Percentiles rank a stretch among this genome's conserved stretches.
Evolutionary conservation across 257 asterid genomes (phyloP).

Genomic region (Verbascum thapsus): DNA sequence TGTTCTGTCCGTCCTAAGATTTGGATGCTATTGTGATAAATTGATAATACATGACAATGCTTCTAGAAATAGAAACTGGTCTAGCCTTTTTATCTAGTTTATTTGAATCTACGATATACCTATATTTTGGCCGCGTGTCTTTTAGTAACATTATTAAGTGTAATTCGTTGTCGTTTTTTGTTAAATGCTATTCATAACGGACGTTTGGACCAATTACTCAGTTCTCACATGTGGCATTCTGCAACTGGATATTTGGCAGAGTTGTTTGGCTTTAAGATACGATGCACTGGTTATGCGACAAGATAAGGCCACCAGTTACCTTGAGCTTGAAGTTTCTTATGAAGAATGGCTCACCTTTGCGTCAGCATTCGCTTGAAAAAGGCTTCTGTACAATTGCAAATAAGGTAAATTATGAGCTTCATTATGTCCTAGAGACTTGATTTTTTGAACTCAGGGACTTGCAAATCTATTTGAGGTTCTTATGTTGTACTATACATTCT

Average conservation of each 20-base stretch:
- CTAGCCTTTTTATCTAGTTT: background rate
- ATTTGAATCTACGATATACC: background rate
- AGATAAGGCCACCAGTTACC: conserved; percentile 46
- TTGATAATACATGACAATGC: background rate
- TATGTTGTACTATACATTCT: too few relatives aligned
- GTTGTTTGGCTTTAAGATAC: conserved; percentile 88
- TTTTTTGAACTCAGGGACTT: background rate
- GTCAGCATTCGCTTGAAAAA: conserved; percentile 61
- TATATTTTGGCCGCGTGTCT: background rate
- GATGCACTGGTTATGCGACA: conserved; percentile 88
- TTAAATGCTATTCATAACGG: background rate
- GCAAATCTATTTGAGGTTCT: too few relatives aligned
- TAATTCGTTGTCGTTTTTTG: too few relatives aligned
- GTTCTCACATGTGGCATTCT: background rate
- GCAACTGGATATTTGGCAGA: conserved; percentile 43
- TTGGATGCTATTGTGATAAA: too few relatives aligned
- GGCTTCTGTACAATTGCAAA: conserved; percentile 65
- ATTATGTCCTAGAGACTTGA: conserved; percentile 1
- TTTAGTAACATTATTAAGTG: too few relatives aligned
- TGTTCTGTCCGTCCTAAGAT: background rate
- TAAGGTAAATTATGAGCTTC: conserved; percentile 50
- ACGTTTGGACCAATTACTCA: conserved; percentile 5
- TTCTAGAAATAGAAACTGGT: background rate
- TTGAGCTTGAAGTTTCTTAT: conserved; percentile 57
- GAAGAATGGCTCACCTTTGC: conserved; percentile 76